phyloP scores from a whole-genome alignment of 495 filamentous ascomycete genomes.

The Penicillium soppii region DNA sequence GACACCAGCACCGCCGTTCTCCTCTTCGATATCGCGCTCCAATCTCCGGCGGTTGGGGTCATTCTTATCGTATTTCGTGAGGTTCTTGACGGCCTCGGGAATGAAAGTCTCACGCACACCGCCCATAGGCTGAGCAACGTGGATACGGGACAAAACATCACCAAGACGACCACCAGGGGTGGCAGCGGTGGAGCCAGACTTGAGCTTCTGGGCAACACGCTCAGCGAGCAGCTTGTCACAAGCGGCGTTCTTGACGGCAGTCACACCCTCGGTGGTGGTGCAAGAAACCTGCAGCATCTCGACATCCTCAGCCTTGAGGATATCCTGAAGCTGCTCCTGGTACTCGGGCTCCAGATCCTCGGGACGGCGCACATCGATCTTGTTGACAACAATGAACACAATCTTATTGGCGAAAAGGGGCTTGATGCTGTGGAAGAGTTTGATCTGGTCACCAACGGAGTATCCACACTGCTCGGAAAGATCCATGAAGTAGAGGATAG shows the following conservation, averaged over 20 bases:
- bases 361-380: conserved; percentile 86
- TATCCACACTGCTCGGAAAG: conserved; percentile 97
- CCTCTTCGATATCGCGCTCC: conserved; percentile 85
- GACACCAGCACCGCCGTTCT: conserved; percentile 91
- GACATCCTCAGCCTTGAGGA: conserved; percentile 82
- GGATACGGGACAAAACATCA: conserved; percentile 88
- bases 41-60: conserved; percentile 78
- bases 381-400: conserved; percentile 95
- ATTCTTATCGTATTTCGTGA: conserved; percentile 84
- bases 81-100: conserved; percentile 75
- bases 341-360: conserved; percentile 85
- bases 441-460: conserved; percentile 85
- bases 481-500: conserved; percentile 98
- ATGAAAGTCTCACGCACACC: conserved; percentile 84
- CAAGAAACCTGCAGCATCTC: conserved; percentile 91
- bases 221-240: conserved; percentile 92
- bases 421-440: conserved; percentile 92
- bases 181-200: conserved; percentile 74
- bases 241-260: conserved; percentile 89
- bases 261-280: conserved; percentile 91
- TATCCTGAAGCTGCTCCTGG: conserved; percentile 70
- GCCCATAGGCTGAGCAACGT: conserved; percentile 88
- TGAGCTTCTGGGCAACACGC: conserved; percentile 91
- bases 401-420: conserved; percentile 96
- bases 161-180: conserved; percentile 73